Evolutionary conservation across 164 flowering plant genomes (phyloP).

Genomic region (Liquidambar formosana): DNA sequence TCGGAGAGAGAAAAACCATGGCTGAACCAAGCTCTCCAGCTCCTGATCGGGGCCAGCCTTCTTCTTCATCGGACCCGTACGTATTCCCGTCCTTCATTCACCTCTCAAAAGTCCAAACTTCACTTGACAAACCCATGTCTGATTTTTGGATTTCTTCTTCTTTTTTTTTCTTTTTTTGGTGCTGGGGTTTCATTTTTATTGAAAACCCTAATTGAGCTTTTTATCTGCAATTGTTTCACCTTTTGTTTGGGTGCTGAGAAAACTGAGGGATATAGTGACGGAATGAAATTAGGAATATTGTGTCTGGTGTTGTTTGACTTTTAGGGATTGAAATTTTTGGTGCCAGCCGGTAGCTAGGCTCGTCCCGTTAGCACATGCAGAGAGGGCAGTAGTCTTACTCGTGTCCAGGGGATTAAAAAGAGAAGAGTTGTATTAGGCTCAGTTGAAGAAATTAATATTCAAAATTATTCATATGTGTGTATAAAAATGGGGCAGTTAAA

Average conservation of each 20-base stretch:
- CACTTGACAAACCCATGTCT: no score
- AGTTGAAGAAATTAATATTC: no score
- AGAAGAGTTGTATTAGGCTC: no score
- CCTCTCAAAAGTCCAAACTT: no score
- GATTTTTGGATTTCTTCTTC: background rate
- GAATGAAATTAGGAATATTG: background rate
- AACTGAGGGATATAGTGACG: background rate
- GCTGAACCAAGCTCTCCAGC: slow-evolving; percentile 26
- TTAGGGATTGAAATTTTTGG: no score
- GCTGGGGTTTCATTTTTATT: background rate
- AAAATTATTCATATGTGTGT: no score
- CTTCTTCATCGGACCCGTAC: slow-evolving; percentile 32
- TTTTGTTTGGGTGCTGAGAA: background rate
- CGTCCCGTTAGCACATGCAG: no score
- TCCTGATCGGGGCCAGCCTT: slow-evolving; percentile 21
- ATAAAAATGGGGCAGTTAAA: no score
- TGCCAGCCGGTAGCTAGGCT: no score
- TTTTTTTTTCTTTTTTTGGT: background rate
- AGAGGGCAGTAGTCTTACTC: no score
- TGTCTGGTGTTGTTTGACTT: background rate
- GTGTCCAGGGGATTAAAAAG: no score
- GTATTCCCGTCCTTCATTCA: background rate
- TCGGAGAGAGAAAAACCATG: slow-evolving; percentile 8
- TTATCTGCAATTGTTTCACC: background rate
- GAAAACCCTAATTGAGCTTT: background rate